A percentile compares a stretch with the other conserved stretches of the same genome.
phyloP scores from a whole-genome alignment of 441 rosid genomes.

The Croton laevigatus region DNA sequence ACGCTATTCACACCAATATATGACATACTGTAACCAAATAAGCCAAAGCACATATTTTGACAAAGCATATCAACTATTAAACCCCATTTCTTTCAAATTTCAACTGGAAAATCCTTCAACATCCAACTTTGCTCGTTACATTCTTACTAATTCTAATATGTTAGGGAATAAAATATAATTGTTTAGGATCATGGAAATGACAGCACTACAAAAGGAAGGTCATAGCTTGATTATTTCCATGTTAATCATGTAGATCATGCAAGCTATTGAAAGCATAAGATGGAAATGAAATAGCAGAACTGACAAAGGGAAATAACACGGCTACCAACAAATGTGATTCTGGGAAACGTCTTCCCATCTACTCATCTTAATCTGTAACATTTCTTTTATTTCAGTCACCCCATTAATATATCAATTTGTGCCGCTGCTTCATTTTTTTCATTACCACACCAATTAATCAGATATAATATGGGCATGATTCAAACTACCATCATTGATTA shows the following conservation, averaged over 20 bases:
- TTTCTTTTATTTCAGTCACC: not conserved
- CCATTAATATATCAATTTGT: not conserved
- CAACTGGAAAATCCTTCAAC: not conserved
- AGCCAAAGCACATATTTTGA: not conserved
- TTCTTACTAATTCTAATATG: not conserved
- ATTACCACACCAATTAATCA: not conserved
- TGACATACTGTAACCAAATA: not conserved
- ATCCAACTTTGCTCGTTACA: not conserved
- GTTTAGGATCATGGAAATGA: not conserved
- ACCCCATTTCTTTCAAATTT: conserved; percentile 5
- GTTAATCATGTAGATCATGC: not conserved
- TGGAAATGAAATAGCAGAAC: not conserved
- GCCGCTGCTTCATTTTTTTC: not conserved
- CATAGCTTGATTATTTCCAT: not conserved
- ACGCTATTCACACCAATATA: not conserved
- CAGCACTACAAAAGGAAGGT: not conserved
- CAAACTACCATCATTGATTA: not conserved
- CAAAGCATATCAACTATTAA: not conserved
- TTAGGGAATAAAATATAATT: not conserved
- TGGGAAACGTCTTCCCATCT: not conserved
- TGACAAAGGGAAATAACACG: not conserved
- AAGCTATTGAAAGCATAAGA: not conserved
- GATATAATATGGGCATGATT: not conserved
- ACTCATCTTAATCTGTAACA: not conserved
- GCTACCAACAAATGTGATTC: not conserved